These are phyloP conservation scores for Glaciozyma martinii DNA, from an alignment of 768 basidiomycete species.

Conservation along the genomic window DNA sequence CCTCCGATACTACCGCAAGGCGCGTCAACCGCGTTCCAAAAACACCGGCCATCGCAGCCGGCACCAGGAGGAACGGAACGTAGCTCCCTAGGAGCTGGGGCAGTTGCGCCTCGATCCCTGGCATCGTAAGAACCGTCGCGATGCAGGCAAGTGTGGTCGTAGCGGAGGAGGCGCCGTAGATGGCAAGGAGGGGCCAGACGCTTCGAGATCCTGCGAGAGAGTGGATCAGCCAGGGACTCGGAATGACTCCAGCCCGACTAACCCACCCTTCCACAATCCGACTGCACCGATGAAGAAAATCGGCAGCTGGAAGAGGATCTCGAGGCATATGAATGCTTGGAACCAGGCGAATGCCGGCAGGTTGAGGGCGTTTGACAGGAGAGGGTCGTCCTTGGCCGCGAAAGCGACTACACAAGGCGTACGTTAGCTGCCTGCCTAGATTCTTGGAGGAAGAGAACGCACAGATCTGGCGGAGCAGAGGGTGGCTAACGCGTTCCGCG, in stretches of 20 bases:
- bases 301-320: conserved; percentile 54
- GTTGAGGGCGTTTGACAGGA: conserved; percentile 21
- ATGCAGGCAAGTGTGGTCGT: conserved; percentile 72
- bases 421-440: not conserved
- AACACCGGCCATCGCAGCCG: conserved; percentile 63
- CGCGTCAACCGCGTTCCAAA: conserved; percentile 44
- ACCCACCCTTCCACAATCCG: conserved; percentile 43
- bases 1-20: no score
- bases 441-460: conserved; percentile 36
- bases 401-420: not conserved
- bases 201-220: conserved; percentile 29
- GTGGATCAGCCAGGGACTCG: not conserved
- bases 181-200: conserved; percentile 56
- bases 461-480: conserved; percentile 39
- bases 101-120: conserved; percentile 46
- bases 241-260: not conserved
- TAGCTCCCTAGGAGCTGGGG: conserved; percentile 58
- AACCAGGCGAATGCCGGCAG: conserved; percentile 29
- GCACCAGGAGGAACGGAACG: conserved; percentile 64
- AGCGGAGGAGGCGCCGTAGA: conserved; percentile 67
- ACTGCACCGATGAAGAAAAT: conserved; percentile 61
- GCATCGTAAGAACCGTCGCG: conserved; percentile 51
- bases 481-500: conserved; percentile 45
- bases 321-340: conserved; percentile 36
- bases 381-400: conserved; percentile 18